A percentile compares a stretch with the other conserved stretches of the same genome.
Conservation (phyloP, 345 rosid species). For the Salix dunnii region DNA sequence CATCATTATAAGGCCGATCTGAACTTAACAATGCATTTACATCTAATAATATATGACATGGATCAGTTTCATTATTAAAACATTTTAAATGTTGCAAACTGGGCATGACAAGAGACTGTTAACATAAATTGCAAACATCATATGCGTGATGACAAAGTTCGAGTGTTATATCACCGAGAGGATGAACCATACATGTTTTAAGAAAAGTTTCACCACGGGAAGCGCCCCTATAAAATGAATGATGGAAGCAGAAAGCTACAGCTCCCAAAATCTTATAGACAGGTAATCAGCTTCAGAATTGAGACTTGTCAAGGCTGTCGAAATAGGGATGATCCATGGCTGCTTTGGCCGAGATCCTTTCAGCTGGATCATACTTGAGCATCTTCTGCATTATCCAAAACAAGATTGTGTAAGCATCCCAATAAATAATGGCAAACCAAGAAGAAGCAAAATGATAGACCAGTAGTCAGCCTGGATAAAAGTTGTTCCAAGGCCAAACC, state of each 20-base stretch:
- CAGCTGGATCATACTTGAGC: slow-evolving; percentile 80
- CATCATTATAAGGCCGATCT: background rate
- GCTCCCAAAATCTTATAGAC: background rate
- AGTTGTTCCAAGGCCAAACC: no score
- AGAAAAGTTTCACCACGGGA: background rate
- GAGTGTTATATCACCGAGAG: slow-evolving; percentile 42
- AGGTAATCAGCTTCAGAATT: slow-evolving; percentile 47
- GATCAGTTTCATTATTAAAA: background rate
- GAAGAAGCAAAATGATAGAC: background rate
- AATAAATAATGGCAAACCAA: background rate
- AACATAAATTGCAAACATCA: background rate
- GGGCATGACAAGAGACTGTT: background rate
- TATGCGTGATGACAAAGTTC: background rate
- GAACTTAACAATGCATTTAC: background rate
- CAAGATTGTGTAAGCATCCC: background rate
- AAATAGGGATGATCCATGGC: slow-evolving; percentile 90
- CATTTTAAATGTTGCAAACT: background rate
- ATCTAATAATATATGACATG: background rate
- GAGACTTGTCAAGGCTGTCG: slow-evolving; percentile 87
- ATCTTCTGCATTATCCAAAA: slow-evolving; percentile 53
- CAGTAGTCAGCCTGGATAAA: no score
- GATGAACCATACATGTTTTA: slow-evolving; percentile 34
- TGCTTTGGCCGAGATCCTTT: slow-evolving; percentile 81
- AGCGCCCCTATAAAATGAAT: background rate
- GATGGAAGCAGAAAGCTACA: background rate